These are phyloP conservation scores for Cystobasidium slooffiae DNA, from an alignment of 1,284 basidiomycete genomes.

Conservation along the genomic window DNA sequence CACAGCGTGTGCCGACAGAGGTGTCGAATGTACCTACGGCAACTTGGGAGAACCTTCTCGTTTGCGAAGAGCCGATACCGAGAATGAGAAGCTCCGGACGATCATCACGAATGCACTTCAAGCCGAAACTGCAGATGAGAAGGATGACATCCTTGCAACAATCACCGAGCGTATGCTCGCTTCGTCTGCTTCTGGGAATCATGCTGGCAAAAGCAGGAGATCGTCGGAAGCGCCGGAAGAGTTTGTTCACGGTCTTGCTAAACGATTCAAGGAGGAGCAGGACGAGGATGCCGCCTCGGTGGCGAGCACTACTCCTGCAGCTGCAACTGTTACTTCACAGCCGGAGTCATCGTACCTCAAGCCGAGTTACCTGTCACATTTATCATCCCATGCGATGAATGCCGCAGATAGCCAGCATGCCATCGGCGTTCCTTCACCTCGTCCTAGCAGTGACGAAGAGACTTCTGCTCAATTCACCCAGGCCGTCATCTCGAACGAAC, in stretches of 20 bases:
- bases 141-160: conserved; percentile 26
- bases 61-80: conserved; percentile 20
- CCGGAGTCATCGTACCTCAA: too few species aligned
- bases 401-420: neutral
- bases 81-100: conserved; percentile 21
- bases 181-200: neutral
- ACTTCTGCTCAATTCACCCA: conserved; percentile 27
- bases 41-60: conserved; percentile 17
- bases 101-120: conserved; percentile 7
- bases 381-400: neutral
- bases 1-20: conserved; percentile 25
- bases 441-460: conserved; percentile 28
- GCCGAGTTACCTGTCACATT: too few species aligned
- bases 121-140: conserved; percentile 9
- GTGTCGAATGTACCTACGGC: conserved; percentile 30
- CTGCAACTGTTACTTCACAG: too few species aligned
- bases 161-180: conserved; percentile 21
- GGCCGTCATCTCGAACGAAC: conserved; percentile 3
- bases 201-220: neutral
- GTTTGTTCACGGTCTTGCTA: neutral
- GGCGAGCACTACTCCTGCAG: neutral
- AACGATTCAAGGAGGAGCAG: conserved; percentile 5
- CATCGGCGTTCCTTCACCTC: conserved; percentile 12
- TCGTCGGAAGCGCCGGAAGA: neutral
- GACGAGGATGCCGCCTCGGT: conserved; percentile 5